phyloP scores from a whole-genome alignment of 371 early-diverging fungal genomes.

The Apophysomyces ossiformis region DNA sequence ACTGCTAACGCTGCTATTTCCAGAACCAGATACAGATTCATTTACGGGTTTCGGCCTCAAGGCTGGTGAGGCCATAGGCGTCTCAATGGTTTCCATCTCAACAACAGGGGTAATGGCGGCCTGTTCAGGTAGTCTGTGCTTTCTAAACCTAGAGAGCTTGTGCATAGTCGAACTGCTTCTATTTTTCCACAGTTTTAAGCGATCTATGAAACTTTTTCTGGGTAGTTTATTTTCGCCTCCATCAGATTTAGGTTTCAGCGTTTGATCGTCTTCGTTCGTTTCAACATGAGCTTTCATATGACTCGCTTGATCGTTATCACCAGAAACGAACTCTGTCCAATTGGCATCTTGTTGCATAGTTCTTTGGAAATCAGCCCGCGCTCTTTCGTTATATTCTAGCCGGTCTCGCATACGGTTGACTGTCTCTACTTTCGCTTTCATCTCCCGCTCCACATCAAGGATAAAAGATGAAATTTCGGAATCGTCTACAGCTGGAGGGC shows the following conservation, averaged over 20 bases:
- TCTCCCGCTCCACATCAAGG: constrained; percentile 36
- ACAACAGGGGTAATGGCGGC: constrained; percentile 24
- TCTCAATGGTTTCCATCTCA: constrained; percentile 48
- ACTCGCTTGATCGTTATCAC: neutral
- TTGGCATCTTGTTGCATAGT: constrained; percentile 34
- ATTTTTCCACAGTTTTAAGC: constrained; percentile 16
- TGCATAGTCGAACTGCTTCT: constrained; percentile 11
- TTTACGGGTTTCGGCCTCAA: constrained; percentile 21
- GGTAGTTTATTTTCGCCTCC: neutral
- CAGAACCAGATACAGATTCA: constrained; percentile 9
- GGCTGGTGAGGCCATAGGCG: constrained; percentile 42
- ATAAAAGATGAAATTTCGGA: constrained; percentile 28
- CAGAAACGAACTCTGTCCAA: constrained; percentile 51
- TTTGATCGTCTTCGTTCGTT: neutral
- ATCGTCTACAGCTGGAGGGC: constrained; percentile 53
- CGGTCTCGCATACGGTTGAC: constrained; percentile 54
- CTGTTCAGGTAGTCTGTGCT: neutral
- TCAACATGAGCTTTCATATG: neutral
- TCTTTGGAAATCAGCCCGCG: constrained; percentile 39
- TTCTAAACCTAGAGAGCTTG: constrained; percentile 9
- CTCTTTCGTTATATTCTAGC: constrained; percentile 50
- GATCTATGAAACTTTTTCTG: neutral
- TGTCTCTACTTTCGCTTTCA: constrained; percentile 41
- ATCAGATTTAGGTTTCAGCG: neutral
- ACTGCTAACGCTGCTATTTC: neutral